Conservation (phyloP, 306 rosid genomes). For the Trifolium fragiferum region DNA sequence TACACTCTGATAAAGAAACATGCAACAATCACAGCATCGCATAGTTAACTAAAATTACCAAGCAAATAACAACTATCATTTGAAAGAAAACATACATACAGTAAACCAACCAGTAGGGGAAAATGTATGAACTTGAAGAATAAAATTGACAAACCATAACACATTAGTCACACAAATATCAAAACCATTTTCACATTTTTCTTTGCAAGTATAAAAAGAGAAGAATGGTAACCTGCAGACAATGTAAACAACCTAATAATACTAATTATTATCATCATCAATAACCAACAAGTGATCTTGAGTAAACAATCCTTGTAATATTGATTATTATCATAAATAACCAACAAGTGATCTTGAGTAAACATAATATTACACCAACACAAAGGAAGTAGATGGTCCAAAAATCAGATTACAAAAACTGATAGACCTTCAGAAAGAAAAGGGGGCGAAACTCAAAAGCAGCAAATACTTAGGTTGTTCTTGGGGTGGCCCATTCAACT, state of each 20-base stretch:
- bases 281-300: background rate
- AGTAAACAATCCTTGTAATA: background rate
- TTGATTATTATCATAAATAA: conserved; percentile 9
- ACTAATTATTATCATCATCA: background rate
- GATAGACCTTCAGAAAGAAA: conserved; percentile 5
- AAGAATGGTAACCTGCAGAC: conserved; percentile 10
- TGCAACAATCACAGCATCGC: background rate
- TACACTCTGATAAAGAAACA: too few relatives aligned
- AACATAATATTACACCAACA: conserved; percentile 1
- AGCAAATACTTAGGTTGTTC: conserved; percentile 32
- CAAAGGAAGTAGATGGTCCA: conserved; percentile 2
- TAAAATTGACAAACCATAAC: too few relatives aligned
- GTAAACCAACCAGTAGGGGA: background rate
- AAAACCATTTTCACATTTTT: conserved; percentile 13
- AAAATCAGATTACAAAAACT: conserved; percentile 27
- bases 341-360: background rate
- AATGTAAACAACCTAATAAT: background rate
- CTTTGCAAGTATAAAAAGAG: background rate
- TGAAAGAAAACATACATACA: background rate
- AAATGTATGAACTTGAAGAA: background rate
- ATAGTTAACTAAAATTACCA: background rate
- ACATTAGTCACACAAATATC: background rate
- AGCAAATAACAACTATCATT: background rate
- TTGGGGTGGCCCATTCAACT: conserved; percentile 64
- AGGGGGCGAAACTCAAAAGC: conserved; percentile 16